Evolutionary conservation across 2,329 filamentous ascomycete genomes (phyloP).

Genomic region (Thelonectria olida): DNA sequence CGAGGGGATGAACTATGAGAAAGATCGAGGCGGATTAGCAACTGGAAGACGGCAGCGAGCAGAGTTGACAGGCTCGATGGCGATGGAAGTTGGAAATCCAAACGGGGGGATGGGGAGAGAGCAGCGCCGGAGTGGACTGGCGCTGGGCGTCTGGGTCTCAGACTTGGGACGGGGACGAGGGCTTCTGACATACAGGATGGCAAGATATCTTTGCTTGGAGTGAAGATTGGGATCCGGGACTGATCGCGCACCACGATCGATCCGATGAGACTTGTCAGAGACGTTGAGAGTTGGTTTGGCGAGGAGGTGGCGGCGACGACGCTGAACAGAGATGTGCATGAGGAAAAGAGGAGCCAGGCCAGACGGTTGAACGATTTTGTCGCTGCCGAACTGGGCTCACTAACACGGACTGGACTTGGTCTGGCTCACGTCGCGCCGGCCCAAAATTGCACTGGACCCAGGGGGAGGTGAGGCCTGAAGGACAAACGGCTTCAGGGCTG

Average conservation of each 20-base stretch:
- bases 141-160: slow-evolving; percentile 33
- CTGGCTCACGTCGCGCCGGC: slow-evolving; percentile 11
- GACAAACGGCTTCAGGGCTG: not conserved
- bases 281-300: slow-evolving; percentile 43
- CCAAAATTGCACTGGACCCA: slow-evolving; percentile 19
- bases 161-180: slow-evolving; percentile 39
- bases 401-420: slow-evolving; percentile 33
- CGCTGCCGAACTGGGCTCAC: slow-evolving; percentile 43
- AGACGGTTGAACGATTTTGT: slow-evolving; percentile 53
- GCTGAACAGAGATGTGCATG: slow-evolving; percentile 52
- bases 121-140: slow-evolving; percentile 31
- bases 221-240: slow-evolving; percentile 38
- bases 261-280: slow-evolving; percentile 50
- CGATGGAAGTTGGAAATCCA: slow-evolving; percentile 17
- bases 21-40: slow-evolving; percentile 33
- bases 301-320: slow-evolving; percentile 47
- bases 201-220: slow-evolving; percentile 34
- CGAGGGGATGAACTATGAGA: slow-evolving; percentile 16
- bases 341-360: slow-evolving; percentile 54
- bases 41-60: slow-evolving; percentile 16
- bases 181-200: slow-evolving; percentile 33
- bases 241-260: slow-evolving; percentile 50
- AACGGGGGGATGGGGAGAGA: slow-evolving; percentile 25
- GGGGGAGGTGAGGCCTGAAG: slow-evolving; percentile 8
- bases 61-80: slow-evolving; percentile 17